Percentiles rank a stretch among this genome's conserved stretches.
phyloP scores from a whole-genome alignment of 2,329 filamentous ascomycete genomes.

The Cytospora mali region DNA sequence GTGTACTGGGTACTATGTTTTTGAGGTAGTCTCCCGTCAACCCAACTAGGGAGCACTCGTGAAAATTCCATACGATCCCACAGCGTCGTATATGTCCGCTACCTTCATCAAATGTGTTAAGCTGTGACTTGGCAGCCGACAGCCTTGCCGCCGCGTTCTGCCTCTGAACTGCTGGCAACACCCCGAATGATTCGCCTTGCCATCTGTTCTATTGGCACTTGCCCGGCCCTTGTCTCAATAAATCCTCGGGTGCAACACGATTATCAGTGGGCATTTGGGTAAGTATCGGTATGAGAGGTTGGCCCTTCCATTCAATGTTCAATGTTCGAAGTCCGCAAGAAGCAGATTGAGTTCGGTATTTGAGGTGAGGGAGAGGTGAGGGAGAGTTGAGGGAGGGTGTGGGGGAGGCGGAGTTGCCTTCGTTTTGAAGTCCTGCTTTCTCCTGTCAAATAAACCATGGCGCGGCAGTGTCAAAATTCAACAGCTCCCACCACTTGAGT shows the following conservation, averaged over 20 bases:
- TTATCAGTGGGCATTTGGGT: background rate
- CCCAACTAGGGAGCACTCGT: background rate
- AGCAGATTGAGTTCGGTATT: too few species aligned
- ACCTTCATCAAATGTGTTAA: background rate
- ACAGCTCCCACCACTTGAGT: constrained; percentile 44
- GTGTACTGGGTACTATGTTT: background rate
- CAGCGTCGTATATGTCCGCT: background rate
- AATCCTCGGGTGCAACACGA: background rate
- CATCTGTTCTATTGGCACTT: background rate
- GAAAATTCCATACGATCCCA: background rate
- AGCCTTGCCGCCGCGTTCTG: background rate
- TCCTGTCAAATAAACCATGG: constrained; percentile 41
- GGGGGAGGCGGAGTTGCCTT: too few species aligned
- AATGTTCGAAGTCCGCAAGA: background rate
- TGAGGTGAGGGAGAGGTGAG: too few species aligned
- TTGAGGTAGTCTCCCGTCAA: background rate
- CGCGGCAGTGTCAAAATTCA: constrained; percentile 38
- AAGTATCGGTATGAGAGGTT: background rate
- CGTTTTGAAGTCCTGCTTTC: background rate
- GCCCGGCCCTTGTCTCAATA: background rate
- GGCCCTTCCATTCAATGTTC: background rate
- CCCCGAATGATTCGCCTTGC: background rate
- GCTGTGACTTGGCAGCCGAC: background rate
- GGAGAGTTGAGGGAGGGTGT: too few species aligned
- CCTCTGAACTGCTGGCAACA: background rate